These are phyloP conservation scores for Steccherinum ochraceum DNA, from an alignment of 768 basidiomycete genomes.

Conservation along the genomic window DNA sequence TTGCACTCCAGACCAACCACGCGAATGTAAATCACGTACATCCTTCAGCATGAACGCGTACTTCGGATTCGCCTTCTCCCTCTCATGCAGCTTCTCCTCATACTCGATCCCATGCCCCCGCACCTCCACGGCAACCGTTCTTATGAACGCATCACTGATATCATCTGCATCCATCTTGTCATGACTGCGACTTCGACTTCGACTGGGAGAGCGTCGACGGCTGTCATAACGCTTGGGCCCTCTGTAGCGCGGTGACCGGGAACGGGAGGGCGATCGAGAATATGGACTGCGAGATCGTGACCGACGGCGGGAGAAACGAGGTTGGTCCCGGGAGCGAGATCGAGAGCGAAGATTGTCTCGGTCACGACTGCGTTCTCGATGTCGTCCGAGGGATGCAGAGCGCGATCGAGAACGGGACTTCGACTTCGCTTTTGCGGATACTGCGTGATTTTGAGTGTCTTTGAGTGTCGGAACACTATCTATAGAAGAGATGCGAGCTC, in stretches of 20 bases:
- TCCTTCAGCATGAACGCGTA: conserved; percentile 67
- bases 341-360: conserved; percentile 20
- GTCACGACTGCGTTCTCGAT: conserved; percentile 28
- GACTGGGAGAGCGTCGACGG: conserved; percentile 16
- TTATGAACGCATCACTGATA: conserved; percentile 81
- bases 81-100: conserved; percentile 64
- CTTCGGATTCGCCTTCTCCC: conserved; percentile 77
- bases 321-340: conserved; percentile 26
- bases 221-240: conserved; percentile 1
- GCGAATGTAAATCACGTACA: conserved; percentile 31
- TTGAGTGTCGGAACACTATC: neutral
- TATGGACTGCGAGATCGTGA: conserved; percentile 31
- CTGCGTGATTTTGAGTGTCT: neutral
- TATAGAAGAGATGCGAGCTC: conserved; percentile 12
- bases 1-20: neutral
- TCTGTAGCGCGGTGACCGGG: conserved; percentile 8
- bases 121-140: conserved; percentile 81
- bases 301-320: conserved; percentile 25
- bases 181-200: conserved; percentile 2
- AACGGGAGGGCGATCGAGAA: conserved; percentile 18
- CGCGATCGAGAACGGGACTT: conserved; percentile 22
- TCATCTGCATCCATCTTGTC: conserved; percentile 47
- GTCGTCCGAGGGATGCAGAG: conserved; percentile 28
- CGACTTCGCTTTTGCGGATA: conserved; percentile 10
- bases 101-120: conserved; percentile 75